Evolutionary conservation across 352 stramenopile genomes (phyloP), one percentile per base, ranked within the genome.

Genomic region (Globisporangium acanthophoron): DNA sequence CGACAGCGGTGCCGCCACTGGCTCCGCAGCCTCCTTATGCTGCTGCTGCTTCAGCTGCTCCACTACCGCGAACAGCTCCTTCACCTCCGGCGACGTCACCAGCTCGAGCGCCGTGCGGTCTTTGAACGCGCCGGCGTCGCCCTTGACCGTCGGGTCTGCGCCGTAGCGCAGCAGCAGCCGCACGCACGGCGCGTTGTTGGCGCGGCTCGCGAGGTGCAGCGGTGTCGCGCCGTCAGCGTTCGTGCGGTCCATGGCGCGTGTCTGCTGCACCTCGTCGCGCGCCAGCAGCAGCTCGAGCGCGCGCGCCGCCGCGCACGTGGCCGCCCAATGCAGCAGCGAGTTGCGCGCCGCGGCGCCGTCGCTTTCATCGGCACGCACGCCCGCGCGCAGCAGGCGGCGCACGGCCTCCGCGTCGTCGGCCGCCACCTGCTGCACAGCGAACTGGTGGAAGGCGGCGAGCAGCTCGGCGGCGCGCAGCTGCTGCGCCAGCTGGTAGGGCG

Each of bases 371-470:
- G 83, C 58, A 13, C 78, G 71, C 33, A 92, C 65, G 15, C 85
- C 85, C 5, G 81, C 76, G 1, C 52, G 27, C n/a, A 95, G 70
- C 61, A 95, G 66, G 43, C 79, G 69, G 58, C 61, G 59, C 27
- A 95, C 79, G 44, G 74, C 75, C 1, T 64, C 43, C 2, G 82
- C 71, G 62, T 85, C 67, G 52, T 93, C 80, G 18, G 73, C 72
- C 21, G 85, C 85, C 35, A 95, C 71, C 49, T 95, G 76, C 58
- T 95, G 85, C 47, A 95, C 83, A n/a, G 83, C 64, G 62, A 92
- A 95, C 66, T 95, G 85, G 56, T 90, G 80, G 57, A 95, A 95
- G 27, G 92, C 83, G 53, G 86, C 73, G 31, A 95, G 52, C 24
- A 92, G 64, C 39, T 92, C 79, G 37, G 70, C 56, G 29, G 74